Percentiles rank a stretch among this genome's conserved stretches.
Conservation (phyloP, 345 rosid genomes). For the Salix brachista region DNA sequence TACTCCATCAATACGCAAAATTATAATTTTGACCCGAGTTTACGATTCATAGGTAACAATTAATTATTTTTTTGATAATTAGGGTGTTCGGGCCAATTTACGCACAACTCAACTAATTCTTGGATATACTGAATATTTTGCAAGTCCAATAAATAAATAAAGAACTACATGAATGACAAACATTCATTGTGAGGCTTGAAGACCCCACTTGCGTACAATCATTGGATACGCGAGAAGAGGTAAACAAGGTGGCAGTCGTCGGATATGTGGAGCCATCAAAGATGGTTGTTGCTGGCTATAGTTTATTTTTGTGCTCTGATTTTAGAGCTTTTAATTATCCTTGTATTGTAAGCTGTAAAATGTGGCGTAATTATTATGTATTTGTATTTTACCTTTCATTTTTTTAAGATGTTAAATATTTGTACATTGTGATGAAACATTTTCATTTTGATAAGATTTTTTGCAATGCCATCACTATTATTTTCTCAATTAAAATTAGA, state of each 20-base stretch:
- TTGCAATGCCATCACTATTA: no score
- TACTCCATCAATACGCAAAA: no score
- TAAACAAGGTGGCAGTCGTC: slow-evolving; percentile 71
- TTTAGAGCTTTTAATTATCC: not conserved
- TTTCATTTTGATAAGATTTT: no score
- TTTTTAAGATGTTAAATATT: not conserved
- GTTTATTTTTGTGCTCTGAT: not conserved
- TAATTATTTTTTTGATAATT: no score
- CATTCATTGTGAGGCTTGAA: no score
- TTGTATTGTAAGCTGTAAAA: not conserved
- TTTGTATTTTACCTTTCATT: not conserved
- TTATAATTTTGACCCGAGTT: no score
- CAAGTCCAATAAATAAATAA: no score
- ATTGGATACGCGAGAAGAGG: slow-evolving; percentile 46
- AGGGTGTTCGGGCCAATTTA: accelerated
- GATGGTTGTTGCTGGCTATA: slow-evolving; percentile 57
- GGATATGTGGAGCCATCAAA: slow-evolving; percentile 73
- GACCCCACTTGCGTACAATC: no score
- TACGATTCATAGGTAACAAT: no score
- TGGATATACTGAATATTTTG: accelerated
- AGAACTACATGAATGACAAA: no score
- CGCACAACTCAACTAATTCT: no score
- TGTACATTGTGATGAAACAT: not conserved
- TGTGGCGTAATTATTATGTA: not conserved
- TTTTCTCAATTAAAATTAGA: no score